Evolutionary conservation across 352 stramenopile species (phyloP), one percentile per base, ranked within the genome.

Genomic region (Phytophthora brassicae): DNA sequence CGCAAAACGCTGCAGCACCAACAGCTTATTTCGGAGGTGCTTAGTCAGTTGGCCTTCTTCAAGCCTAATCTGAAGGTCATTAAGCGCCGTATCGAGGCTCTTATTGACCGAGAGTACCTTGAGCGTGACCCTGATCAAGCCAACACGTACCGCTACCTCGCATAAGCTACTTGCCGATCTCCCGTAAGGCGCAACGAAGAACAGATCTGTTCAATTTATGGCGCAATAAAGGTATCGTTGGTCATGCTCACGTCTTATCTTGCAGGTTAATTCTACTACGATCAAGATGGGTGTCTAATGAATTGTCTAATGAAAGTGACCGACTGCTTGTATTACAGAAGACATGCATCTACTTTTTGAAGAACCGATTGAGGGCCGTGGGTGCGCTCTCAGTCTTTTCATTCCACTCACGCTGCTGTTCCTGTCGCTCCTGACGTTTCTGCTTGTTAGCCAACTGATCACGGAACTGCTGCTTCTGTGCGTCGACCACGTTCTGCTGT

Each of bases 91-190:
- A 99, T 99, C 60, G 96, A 99, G 72, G 90, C 92, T 45, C 78
- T 99, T 39, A 99, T 99, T 71, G 97, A 99, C 54, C 94, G 97
- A 60, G 97, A 99, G 67, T 99, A 99, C 72, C 84, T 99, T 22
- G 97, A 99, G 68, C 85, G 97, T 29, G 96, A 98, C 72, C 81
- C 86, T 2, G 94, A 99, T n/a, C 91, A 98, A 70, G 77, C 83
- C 28, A 97, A 98, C 65, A 91, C 95, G 53, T 99, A 99, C 81
- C 96, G 96, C 74, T 98, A 98, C 77, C 72, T 98, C 29, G 93
- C 93, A 58, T 98, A 92, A 72, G 51, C 51, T 61, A 56, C 64
- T 64, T 31, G 29, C 33, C 42, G 35, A 57, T 48, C 50, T 42
- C 23, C 31, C 23, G n/a, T 36, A 50, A 55, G 43, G 55, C 41